These are phyloP conservation scores for Lentinula lateritia DNA, from an alignment of 768 basidiomycete species.

Conservation along the genomic window DNA sequence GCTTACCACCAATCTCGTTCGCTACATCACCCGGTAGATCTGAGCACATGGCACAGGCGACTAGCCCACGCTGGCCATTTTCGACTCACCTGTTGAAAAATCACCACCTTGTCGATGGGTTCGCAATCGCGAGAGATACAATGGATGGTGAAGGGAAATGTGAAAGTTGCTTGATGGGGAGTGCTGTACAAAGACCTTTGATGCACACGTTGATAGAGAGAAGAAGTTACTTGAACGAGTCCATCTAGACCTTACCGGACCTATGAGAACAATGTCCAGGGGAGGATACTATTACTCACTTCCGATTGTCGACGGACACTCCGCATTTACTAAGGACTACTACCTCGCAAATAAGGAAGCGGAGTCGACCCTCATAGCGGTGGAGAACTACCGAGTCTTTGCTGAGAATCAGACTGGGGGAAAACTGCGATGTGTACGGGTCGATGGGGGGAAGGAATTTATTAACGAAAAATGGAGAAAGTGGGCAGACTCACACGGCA, in stretches of 20 bases:
- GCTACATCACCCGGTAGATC: constrained; percentile 12
- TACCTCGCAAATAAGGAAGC: too few species aligned
- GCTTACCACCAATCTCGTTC: constrained; percentile 10
- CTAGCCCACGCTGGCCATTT: constrained; percentile 10
- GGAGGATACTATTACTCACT: too few species aligned
- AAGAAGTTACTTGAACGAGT: background rate
- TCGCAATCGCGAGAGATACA: background rate
- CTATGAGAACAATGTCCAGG: too few species aligned
- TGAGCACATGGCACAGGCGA: constrained; percentile 21
- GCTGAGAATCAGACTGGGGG: too few species aligned
- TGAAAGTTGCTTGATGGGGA: background rate
- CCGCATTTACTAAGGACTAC: too few species aligned
- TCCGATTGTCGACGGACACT: too few species aligned
- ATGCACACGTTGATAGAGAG: background rate
- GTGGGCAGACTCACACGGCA: too few species aligned
- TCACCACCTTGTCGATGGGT: background rate
- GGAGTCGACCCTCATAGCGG: too few species aligned
- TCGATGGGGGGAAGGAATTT: too few species aligned
- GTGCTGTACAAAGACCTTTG: background rate
- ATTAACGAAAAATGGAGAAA: too few species aligned
- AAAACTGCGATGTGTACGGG: too few species aligned
- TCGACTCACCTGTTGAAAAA: background rate
- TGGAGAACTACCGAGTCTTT: too few species aligned
- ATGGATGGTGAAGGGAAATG: background rate
- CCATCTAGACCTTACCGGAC: background rate